These are phyloP conservation scores for Hysterium pulicare DNA, from an alignment of 2,329 filamentous ascomycete species.

Conservation along the genomic window DNA sequence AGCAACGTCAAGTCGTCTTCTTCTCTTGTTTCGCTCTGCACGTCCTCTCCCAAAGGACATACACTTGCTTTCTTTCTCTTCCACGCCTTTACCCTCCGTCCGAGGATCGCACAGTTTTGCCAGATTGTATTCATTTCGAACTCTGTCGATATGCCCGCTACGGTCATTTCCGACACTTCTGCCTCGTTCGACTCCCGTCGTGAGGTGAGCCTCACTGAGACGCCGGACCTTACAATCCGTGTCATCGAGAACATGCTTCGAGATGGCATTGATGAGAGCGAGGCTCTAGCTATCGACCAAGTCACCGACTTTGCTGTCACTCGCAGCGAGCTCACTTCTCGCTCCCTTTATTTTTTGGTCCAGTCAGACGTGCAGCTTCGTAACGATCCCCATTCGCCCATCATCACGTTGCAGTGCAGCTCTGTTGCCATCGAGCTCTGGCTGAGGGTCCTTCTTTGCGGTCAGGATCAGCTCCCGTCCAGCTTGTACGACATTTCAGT, in stretches of 20 bases:
- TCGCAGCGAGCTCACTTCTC: not conserved
- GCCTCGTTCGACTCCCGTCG: not conserved
- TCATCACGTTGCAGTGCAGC: not conserved
- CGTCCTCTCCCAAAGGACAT: too few relatives aligned
- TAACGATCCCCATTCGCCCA: not conserved
- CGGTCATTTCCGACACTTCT: not conserved
- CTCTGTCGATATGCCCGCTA: not conserved
- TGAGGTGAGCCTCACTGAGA: not conserved
- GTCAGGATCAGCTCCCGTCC: not conserved
- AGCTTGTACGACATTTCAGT: not conserved
- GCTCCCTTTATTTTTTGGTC: not conserved
- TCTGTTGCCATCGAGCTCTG: not conserved
- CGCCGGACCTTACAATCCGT: not conserved
- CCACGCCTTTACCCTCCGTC: too few relatives aligned
- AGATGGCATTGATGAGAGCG: not conserved
- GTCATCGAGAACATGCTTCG: not conserved
- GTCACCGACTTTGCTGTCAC: not conserved
- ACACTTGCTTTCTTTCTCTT: too few relatives aligned
- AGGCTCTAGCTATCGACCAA: not conserved
- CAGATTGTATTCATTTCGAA: too few relatives aligned
- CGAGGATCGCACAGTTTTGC: too few relatives aligned
- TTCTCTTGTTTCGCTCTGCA: too few relatives aligned
- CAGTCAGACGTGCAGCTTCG: not conserved
- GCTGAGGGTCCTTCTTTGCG: not conserved
- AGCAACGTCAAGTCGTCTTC: too few relatives aligned